Percentiles rank a stretch among this genome's conserved stretches.
Evolutionary conservation across 257 asterid species (phyloP).

Genomic region (Solanum paucissectum): DNA sequence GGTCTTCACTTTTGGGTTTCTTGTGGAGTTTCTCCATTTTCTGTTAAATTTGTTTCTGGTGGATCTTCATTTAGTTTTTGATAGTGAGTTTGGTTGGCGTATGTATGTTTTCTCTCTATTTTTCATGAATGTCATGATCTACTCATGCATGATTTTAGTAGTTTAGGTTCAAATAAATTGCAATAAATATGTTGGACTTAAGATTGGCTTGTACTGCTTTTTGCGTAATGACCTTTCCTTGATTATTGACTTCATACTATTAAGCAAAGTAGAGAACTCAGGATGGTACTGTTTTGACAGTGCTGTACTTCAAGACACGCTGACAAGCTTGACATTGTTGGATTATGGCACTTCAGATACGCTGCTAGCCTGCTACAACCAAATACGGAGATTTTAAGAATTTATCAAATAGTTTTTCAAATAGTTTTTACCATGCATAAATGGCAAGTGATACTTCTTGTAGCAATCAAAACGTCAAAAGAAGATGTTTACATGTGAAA

Average conservation of each 20-base stretch:
- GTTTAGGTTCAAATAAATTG: background rate
- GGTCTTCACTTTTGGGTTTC: background rate
- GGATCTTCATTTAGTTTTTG: background rate
- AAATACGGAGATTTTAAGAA: background rate
- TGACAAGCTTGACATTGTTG: background rate
- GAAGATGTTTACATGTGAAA: background rate
- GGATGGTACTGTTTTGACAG: background rate
- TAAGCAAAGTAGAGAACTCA: background rate
- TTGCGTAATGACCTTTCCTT: background rate
- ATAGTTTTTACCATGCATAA: background rate
- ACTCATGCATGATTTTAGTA: background rate
- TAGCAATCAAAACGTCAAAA: background rate
- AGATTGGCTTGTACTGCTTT: background rate
- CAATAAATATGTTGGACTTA: background rate
- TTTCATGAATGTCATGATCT: background rate
- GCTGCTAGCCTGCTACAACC: background rate
- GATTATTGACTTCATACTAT: background rate
- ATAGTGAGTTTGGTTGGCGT: background rate
- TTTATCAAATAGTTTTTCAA: too few species aligned
- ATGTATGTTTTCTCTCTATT: background rate
- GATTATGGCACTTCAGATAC: background rate
- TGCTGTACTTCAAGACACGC: background rate
- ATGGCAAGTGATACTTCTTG: background rate
- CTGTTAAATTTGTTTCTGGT: background rate
- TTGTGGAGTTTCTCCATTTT: background rate